A percentile compares a stretch with the other conserved stretches of the same genome.
phyloP scores from a whole-genome alignment of 2,329 filamentous ascomycete genomes.

The Thyridium curvatum region DNA sequence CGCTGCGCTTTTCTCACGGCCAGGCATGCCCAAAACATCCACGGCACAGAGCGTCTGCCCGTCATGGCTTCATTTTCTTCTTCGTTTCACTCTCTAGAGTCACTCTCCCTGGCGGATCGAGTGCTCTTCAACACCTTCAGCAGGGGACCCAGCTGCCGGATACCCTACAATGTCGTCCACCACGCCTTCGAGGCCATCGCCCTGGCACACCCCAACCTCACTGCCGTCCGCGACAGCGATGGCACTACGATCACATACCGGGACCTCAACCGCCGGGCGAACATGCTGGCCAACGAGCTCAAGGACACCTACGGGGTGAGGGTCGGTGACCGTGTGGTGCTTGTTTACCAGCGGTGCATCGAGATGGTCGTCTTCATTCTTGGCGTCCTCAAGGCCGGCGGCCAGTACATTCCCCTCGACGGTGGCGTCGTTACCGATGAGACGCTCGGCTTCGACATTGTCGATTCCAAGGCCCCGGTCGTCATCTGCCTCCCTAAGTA shows the following conservation, averaged over 20 bases:
- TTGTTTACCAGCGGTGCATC: conserved; percentile 47
- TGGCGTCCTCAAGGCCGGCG: conserved; percentile 49
- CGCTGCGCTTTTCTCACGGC: no score
- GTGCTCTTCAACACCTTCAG: conserved; percentile 18
- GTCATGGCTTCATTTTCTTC: no score
- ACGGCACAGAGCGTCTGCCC: no score
- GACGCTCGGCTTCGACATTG: conserved; percentile 41
- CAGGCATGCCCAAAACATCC: no score
- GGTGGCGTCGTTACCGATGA: conserved; percentile 44
- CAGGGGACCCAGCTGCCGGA: conserved; percentile 14
- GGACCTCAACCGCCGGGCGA: conserved; percentile 34
- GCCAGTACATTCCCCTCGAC: conserved; percentile 54
- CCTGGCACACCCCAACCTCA: conserved; percentile 23
- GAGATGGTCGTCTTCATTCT: conserved; percentile 53
- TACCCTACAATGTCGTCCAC: conserved; percentile 25
- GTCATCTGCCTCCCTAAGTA: conserved; percentile 35
- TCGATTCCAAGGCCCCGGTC: conserved; percentile 34
- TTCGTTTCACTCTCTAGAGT: conserved; percentile 14
- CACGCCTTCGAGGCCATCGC: conserved; percentile 23
- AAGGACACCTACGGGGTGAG: conserved; percentile 1
- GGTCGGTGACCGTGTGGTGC: conserved; percentile 38
- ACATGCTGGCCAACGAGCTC: conserved; percentile 33
- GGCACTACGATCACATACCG: conserved; percentile 33
- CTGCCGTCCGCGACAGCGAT: conserved; percentile 29
- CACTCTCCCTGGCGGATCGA: conserved; percentile 14